phyloP scores from a whole-genome alignment of 2,329 filamentous ascomycete genomes.

The Teratosphaeria viscida region DNA sequence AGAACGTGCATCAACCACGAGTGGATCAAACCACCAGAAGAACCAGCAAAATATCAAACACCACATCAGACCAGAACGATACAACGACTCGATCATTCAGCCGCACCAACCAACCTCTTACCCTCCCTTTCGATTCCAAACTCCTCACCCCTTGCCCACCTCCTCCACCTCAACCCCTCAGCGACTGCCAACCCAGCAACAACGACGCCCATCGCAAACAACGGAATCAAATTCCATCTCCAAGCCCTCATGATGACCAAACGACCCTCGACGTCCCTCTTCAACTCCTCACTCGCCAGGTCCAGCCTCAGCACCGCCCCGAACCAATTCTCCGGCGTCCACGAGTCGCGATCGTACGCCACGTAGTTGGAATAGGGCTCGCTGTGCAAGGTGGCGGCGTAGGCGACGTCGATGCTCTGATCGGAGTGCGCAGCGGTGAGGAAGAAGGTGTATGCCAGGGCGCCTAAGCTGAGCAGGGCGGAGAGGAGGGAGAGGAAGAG shows the following conservation, averaged over 20 bases:
- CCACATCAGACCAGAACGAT: not conserved
- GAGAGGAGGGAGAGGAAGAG: too few relatives aligned
- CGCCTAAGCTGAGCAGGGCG: too few relatives aligned
- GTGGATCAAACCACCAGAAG: not conserved
- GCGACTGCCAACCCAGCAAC: constrained; percentile 11
- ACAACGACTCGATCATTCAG: not conserved
- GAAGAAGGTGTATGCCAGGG: too few relatives aligned
- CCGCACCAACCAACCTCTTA: not conserved
- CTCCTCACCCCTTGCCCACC: not conserved
- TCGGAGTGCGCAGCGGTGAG: too few relatives aligned
- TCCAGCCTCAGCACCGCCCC: constrained; percentile 14
- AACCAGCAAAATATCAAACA: not conserved
- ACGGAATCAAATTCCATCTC: constrained; percentile 22
- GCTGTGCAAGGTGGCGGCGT: constrained; percentile 14
- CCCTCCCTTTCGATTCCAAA: not conserved
- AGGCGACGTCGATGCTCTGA: constrained; percentile 11
- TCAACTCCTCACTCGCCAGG: constrained; percentile 6
- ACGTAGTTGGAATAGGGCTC: constrained; percentile 18
- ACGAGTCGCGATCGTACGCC: constrained; percentile 15
- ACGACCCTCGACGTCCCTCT: constrained; percentile 10
- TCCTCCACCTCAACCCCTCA: constrained; percentile 5
- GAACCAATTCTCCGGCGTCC: constrained; percentile 24
- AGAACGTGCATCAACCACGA: too few relatives aligned
- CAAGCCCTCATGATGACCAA: constrained; percentile 17
- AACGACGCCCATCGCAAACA: constrained; percentile 5